These are phyloP conservation scores for Macrolepiota fuliginosa DNA, from an alignment of 768 basidiomycete genomes.

Conservation along the genomic window DNA sequence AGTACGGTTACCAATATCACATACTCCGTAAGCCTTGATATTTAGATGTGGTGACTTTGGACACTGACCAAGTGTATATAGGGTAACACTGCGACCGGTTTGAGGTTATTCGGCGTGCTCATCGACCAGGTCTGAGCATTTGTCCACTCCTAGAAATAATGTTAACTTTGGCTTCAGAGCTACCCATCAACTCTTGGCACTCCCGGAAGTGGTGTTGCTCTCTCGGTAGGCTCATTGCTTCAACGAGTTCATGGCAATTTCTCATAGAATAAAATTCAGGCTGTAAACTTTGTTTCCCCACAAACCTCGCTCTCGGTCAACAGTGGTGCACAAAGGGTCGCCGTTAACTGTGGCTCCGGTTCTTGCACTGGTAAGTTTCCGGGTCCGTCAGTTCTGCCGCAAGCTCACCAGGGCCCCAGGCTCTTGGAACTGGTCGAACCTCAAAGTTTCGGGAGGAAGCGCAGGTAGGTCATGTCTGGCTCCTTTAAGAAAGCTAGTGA, in stretches of 20 bases:
- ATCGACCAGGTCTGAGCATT: conserved; percentile 48
- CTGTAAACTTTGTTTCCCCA: conserved; percentile 44
- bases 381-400: neutral
- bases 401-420: conserved; percentile 12
- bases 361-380: conserved; percentile 43
- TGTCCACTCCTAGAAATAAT: neutral
- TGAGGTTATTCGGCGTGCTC: conserved; percentile 50
- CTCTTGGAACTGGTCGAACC: conserved; percentile 24
- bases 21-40: conserved; percentile 35
- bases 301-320: conserved; percentile 41
- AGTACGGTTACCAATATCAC: too few species aligned
- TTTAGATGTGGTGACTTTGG: neutral
- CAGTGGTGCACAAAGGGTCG: conserved; percentile 41
- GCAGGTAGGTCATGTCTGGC: conserved; percentile 14
- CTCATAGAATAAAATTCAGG: conserved; percentile 25
- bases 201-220: conserved; percentile 53
- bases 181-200: conserved; percentile 52
- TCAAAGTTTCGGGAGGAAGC: conserved; percentile 21
- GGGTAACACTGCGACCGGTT: conserved; percentile 53
- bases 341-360: conserved; percentile 53
- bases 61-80: conserved; percentile 15
- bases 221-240: conserved; percentile 43
- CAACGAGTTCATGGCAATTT: neutral
- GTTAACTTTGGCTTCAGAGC: conserved; percentile 34
- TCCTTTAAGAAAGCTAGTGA: neutral